Conservation (phyloP, 2,329 filamentous ascomycete species). For the Ophiostoma quercus region DNA sequence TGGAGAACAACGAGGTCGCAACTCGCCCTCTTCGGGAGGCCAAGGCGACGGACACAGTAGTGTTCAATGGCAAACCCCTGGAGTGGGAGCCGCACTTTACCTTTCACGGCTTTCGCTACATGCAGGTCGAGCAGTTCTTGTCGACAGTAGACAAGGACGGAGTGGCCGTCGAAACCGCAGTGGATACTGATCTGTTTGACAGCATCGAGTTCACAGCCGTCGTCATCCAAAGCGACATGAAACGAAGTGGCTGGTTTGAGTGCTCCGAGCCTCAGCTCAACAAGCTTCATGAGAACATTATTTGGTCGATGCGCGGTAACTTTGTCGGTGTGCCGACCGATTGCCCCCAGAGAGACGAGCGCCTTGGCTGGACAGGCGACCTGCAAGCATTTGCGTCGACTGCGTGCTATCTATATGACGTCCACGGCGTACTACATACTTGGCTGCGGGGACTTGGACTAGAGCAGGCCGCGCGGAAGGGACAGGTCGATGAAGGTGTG, state of each 20-base stretch:
- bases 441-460: background rate
- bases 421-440: background rate
- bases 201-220: background rate
- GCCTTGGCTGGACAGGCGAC: slow-evolving; percentile 51
- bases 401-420: background rate
- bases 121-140: background rate
- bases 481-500: background rate
- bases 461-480: background rate
- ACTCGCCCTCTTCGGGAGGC: background rate
- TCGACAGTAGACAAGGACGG: background rate
- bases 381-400: slow-evolving; percentile 25
- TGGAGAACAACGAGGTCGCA: background rate
- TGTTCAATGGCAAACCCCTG: background rate
- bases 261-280: slow-evolving; percentile 50
- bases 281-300: slow-evolving; percentile 49
- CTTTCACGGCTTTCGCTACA: background rate
- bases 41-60: background rate
- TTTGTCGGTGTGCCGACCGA: slow-evolving; percentile 55
- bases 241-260: slow-evolving; percentile 35
- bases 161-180: background rate
- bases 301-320: slow-evolving; percentile 55
- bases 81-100: background rate
- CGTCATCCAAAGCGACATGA: background rate
- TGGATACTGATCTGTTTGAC: background rate
- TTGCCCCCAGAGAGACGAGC: slow-evolving; percentile 52